phyloP scores from a whole-genome alignment of 129 eudicot genomes.

The Helianthus annuus region DNA sequence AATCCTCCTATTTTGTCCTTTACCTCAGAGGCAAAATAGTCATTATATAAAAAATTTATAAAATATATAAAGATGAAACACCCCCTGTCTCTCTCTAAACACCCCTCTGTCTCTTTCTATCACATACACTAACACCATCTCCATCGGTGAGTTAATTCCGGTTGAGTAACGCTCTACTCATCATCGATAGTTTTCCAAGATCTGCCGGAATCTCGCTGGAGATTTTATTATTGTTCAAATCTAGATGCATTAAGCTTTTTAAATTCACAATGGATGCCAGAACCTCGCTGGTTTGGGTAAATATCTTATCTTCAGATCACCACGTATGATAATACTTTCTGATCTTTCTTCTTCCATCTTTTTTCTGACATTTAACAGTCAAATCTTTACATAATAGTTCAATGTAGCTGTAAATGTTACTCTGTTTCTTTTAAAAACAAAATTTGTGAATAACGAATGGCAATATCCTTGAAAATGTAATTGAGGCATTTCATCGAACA shows the following conservation, averaged over 20 bases:
- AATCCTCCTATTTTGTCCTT: too few species aligned
- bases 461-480: neutral
- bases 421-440: neutral
- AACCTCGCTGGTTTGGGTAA: conserved; percentile 58
- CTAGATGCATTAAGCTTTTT: conserved; percentile 60
- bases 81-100: too few species aligned
- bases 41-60: too few species aligned
- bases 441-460: neutral
- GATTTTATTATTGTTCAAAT: conserved; percentile 68
- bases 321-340: conserved; percentile 46
- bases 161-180: conserved; percentile 73
- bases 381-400: neutral
- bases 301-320: conserved; percentile 84
- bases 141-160: conserved; percentile 63
- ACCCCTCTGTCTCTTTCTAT: too few species aligned
- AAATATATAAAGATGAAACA: too few species aligned
- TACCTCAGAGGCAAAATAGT: too few species aligned
- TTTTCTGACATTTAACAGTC: conserved; percentile 24
- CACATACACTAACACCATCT: too few species aligned
- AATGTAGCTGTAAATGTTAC: too few species aligned
- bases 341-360: conserved; percentile 32
- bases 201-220: conserved; percentile 66
- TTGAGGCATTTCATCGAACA: conserved; percentile 13
- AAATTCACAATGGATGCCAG: conserved; percentile 64
- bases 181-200: conserved; percentile 62